phyloP scores from a whole-genome alignment of 148 eudicot genomes.

The Amaranthus palmeri region DNA sequence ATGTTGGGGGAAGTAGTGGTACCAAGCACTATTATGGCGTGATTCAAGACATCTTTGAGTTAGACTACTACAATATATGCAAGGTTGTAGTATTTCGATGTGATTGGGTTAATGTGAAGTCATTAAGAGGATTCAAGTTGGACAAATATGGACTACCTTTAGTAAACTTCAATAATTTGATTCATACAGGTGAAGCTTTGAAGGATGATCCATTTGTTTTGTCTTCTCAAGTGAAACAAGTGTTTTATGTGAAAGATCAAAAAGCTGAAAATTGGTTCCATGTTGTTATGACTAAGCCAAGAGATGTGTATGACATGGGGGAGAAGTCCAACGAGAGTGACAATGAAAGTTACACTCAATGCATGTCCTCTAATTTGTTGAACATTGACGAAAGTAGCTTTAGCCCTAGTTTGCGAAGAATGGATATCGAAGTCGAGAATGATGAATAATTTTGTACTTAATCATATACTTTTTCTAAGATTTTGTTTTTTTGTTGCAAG shows the following conservation, averaged over 20 bases:
- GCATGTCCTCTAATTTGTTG: neutral
- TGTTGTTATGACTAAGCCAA: conserved; percentile 2
- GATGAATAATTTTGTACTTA: no score
- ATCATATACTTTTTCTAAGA: no score
- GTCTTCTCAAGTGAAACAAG: no score
- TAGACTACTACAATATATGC: neutral
- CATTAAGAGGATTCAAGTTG: neutral
- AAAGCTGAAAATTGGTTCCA: neutral
- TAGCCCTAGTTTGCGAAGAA: no score
- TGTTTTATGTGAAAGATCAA: no score
- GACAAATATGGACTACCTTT: no score
- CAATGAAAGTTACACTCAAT: neutral
- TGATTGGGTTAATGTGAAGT: neutral
- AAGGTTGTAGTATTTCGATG: neutral
- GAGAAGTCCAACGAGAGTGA: neutral
- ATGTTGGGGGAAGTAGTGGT: no score
- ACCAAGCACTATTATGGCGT: neutral
- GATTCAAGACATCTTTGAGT: neutral
- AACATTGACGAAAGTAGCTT: no score
- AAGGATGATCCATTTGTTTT: conserved; percentile 5
- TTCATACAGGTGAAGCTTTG: neutral
- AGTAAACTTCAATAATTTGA: neutral
- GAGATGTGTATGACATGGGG: neutral
- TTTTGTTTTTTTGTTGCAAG: no score
- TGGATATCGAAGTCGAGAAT: no score